A percentile compares a stretch with the other conserved stretches of the same genome.
Evolutionary conservation across 2,329 filamentous ascomycete genomes (phyloP).

Genomic region (Colletotrichum lindemuthianum): DNA sequence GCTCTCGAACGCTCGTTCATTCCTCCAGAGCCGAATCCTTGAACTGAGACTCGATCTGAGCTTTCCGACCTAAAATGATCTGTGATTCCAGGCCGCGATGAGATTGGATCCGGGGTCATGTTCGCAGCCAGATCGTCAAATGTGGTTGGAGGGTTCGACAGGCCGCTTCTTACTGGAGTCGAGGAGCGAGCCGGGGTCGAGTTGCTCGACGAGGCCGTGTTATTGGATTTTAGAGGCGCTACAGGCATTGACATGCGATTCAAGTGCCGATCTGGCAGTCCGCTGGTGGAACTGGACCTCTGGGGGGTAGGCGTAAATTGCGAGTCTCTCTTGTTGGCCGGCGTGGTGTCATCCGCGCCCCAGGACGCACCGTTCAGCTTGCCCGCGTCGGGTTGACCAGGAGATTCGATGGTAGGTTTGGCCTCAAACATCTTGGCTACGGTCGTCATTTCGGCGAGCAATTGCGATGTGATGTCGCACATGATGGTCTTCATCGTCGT

Average conservation of each 20-base stretch:
- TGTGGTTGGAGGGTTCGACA: conserved; percentile 59
- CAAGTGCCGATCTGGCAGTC: conserved; percentile 66
- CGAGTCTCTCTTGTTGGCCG: conserved; percentile 63
- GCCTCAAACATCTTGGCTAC: conserved; percentile 78
- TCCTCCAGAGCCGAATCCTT: conserved; percentile 77
- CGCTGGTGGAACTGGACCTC: conserved; percentile 65
- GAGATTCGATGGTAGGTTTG: conserved; percentile 81
- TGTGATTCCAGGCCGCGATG: conserved; percentile 49
- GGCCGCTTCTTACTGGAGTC: conserved; percentile 59
- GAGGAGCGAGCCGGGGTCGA: conserved; percentile 61
- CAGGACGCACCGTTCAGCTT: conserved; percentile 55
- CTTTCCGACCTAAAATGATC: conserved; percentile 61
- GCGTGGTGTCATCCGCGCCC: conserved; percentile 50
- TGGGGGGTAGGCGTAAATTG: conserved; percentile 59
- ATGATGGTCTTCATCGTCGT: conserved; percentile 86
- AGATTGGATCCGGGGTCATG: conserved; percentile 54
- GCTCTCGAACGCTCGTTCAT: conserved; percentile 81
- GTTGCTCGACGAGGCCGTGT: conserved; percentile 54
- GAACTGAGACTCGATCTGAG: conserved; percentile 69
- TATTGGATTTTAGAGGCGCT: conserved; percentile 57
- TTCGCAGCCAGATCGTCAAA: conserved; percentile 58
- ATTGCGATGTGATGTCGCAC: conserved; percentile 78
- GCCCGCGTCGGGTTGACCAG: conserved; percentile 60
- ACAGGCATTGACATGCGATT: conserved; percentile 87
- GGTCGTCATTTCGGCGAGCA: conserved; percentile 80